Evolutionary conservation across 331 rosid species (phyloP).

Genomic region (Quercus lobata): DNA sequence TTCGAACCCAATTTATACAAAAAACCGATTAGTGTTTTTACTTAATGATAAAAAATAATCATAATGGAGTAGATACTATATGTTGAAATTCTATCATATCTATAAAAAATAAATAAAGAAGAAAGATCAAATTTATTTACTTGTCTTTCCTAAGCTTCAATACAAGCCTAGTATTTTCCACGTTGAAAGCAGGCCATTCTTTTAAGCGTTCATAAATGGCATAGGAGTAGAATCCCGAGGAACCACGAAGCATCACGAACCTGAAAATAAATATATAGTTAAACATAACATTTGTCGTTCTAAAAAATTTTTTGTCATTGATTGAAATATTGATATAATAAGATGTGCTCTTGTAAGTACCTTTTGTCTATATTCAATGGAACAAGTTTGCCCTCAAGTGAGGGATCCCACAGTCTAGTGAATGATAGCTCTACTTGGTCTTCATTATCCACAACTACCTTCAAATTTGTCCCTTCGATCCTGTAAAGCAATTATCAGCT

Average conservation of each 20-base stretch:
- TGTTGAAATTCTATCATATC: too few species aligned
- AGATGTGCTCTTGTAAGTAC: slow-evolving; percentile 23
- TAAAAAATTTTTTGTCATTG: neutral
- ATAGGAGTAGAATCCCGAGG: slow-evolving; percentile 74
- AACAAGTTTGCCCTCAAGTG: slow-evolving; percentile 44
- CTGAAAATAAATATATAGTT: slow-evolving; percentile 20
- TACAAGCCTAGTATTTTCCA: slow-evolving; percentile 67
- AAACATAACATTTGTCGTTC: neutral
- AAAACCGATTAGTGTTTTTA: too few species aligned
- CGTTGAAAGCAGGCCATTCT: slow-evolving; percentile 85
- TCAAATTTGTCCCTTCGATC: slow-evolving; percentile 52
- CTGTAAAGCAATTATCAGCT: slow-evolving; percentile 23
- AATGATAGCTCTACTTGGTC: slow-evolving; percentile 83
- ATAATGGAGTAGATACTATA: too few species aligned
- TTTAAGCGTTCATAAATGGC: slow-evolving; percentile 62
- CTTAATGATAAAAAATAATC: too few species aligned
- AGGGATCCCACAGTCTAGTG: slow-evolving; percentile 58
- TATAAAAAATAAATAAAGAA: too few species aligned
- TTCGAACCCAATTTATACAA: too few species aligned
- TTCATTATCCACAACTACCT: slow-evolving; percentile 61
- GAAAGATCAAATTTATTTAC: slow-evolving; percentile 15
- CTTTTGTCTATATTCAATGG: slow-evolving; percentile 84
- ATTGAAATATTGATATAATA: neutral
- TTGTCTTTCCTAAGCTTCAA: slow-evolving; percentile 76
- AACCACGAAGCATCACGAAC: slow-evolving; percentile 63